Conservation (phyloP, 768 basidiomycete genomes). For the Kwoniella botswanensis region DNA sequence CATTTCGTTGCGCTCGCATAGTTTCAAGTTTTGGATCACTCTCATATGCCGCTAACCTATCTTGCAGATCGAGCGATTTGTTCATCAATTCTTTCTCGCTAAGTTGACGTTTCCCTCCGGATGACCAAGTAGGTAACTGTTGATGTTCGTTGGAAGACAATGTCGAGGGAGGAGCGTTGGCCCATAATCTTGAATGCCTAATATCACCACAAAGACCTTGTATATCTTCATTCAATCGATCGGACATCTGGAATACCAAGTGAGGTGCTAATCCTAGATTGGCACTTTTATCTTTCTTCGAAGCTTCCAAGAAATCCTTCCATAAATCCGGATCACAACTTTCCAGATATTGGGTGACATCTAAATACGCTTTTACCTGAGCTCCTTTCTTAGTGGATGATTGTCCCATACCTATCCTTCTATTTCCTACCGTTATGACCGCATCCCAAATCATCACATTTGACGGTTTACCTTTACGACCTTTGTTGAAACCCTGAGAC, state of each 20-base stretch:
- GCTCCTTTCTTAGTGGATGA: slow-evolving; percentile 74
- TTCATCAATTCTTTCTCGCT: slow-evolving; percentile 49
- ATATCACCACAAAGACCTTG: slow-evolving; percentile 73
- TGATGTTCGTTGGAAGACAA: slow-evolving; percentile 21
- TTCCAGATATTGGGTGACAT: slow-evolving; percentile 85
- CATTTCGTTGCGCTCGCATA: slow-evolving; percentile 71
- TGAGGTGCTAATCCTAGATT: slow-evolving; percentile 73
- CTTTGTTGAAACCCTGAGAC: slow-evolving; percentile 36
- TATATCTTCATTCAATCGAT: slow-evolving; percentile 71
- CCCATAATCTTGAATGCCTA: slow-evolving; percentile 68
- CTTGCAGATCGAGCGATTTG: slow-evolving; percentile 68
- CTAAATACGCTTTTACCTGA: slow-evolving; percentile 75
- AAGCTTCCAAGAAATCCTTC: slow-evolving; percentile 68
- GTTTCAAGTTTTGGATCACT: slow-evolving; percentile 66
- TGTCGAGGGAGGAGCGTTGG: slow-evolving; percentile 59
- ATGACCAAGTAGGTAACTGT: slow-evolving; percentile 28
- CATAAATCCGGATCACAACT: slow-evolving; percentile 80
- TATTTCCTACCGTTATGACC: slow-evolving; percentile 64
- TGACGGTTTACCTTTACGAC: slow-evolving; percentile 8
- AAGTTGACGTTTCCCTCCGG: slow-evolving; percentile 11
- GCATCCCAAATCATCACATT: slow-evolving; percentile 39
- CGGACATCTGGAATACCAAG: slow-evolving; percentile 70
- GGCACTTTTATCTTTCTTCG: slow-evolving; percentile 64
- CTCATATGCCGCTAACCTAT: slow-evolving; percentile 68
- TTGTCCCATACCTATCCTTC: slow-evolving; percentile 79